These are phyloP conservation scores for Kodamaea kakaduensis DNA, from an alignment of 805 yeast species.

Conservation along the genomic window DNA sequence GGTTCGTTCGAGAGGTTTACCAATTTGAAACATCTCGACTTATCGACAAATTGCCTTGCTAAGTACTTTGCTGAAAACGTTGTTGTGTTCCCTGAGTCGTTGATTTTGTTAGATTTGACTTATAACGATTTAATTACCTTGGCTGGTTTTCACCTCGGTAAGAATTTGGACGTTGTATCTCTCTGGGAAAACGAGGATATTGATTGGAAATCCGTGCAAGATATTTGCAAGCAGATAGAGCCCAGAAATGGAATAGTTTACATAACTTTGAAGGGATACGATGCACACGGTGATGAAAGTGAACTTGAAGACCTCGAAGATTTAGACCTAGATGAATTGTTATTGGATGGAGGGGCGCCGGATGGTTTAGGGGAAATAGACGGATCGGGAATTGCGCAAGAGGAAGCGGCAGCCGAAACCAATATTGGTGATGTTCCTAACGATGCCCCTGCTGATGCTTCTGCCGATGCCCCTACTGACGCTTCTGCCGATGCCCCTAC, in stretches of 20 bases:
- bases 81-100: neutral
- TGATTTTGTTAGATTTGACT: neutral
- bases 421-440: too few species aligned
- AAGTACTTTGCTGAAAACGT: neutral
- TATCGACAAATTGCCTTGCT: neutral
- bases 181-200: neutral
- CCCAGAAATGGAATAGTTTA: neutral
- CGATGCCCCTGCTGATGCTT: too few species aligned
- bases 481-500: too few species aligned
- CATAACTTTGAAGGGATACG: neutral
- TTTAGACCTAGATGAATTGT: too few species aligned
- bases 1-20: neutral
- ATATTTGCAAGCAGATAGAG: neutral
- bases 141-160: neutral
- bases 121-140: neutral
- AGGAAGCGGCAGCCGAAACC: too few species aligned
- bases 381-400: too few species aligned
- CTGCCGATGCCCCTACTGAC: too few species aligned
- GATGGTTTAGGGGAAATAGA: too few species aligned
- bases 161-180: neutral
- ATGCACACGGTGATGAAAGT: neutral
- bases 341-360: too few species aligned
- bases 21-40: neutral
- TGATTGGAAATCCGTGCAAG: neutral
- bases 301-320: neutral